Percentiles rank a stretch among this genome's conserved stretches.
These are phyloP conservation scores for Piloderma croceum DNA, from an alignment of 768 basidiomycete species.

Conservation along the genomic window DNA sequence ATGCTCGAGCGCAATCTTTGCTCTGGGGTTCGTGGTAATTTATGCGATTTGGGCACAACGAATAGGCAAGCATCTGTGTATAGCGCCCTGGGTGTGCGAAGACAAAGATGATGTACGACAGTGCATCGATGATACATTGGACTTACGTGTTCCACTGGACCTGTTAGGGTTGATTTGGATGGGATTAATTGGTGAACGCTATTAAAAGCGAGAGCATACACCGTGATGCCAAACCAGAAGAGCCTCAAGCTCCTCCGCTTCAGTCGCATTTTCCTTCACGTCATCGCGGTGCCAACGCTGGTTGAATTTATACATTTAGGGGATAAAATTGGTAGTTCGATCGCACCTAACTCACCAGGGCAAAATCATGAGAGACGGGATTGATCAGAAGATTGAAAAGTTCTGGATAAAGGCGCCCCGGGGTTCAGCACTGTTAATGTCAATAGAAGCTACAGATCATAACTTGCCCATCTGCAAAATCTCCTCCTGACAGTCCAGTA, in stretches of 20 bases:
- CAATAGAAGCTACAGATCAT: too few relatives aligned
- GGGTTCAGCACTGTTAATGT: too few relatives aligned
- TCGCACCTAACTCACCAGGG: too few relatives aligned
- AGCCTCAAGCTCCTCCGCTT: constrained; percentile 54
- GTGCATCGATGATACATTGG: neutral
- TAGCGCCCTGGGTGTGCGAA: constrained; percentile 45
- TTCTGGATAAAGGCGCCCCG: constrained; percentile 47
- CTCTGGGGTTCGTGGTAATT: constrained; percentile 43
- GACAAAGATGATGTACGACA: neutral
- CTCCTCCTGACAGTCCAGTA: constrained; percentile 52
- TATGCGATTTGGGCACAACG: constrained; percentile 67
- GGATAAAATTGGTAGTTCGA: too few relatives aligned
- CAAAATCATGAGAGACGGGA: constrained; percentile 57
- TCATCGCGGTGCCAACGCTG: constrained; percentile 81
- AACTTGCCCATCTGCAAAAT: constrained; percentile 69
- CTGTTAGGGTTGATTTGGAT: constrained; percentile 26
- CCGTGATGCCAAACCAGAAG: constrained; percentile 60
- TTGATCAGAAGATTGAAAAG: constrained; percentile 75
- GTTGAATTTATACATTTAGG: too few relatives aligned
- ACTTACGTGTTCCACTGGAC: constrained; percentile 80
- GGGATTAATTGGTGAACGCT: too few relatives aligned
- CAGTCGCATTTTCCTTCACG: constrained; percentile 49
- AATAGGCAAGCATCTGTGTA: constrained; percentile 65
- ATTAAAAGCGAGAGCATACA: constrained; percentile 34
- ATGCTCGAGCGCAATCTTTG: constrained; percentile 55